phyloP scores from a whole-genome alignment of 768 basidiomycete genomes.

The Roridomyces roridus region DNA sequence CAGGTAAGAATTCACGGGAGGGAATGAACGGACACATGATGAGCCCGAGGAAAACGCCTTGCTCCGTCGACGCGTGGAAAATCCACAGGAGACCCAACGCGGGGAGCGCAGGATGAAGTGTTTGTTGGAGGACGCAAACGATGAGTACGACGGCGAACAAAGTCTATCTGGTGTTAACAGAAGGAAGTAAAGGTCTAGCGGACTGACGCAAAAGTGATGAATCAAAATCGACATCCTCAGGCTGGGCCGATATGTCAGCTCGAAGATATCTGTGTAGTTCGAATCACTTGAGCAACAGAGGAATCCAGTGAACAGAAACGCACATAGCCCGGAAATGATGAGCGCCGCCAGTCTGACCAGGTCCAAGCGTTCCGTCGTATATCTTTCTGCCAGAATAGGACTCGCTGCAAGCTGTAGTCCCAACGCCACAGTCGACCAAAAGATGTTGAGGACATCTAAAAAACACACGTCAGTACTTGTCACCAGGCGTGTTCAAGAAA shows the following conservation, averaged over 20 bases:
- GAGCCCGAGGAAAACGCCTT: no score
- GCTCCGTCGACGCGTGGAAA: no score
- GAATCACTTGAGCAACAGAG: not conserved
- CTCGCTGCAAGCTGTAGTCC: not conserved
- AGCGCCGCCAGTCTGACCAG: not conserved
- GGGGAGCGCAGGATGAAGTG: not conserved
- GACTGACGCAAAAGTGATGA: conserved; percentile 9
- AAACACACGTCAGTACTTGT: no score
- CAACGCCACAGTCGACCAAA: not conserved
- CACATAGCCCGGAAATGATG: not conserved
- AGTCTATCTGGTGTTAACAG: not conserved
- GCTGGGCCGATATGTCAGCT: conserved; percentile 1
- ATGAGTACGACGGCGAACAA: conserved; percentile 2
- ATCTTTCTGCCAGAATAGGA: not conserved
- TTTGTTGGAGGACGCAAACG: not conserved
- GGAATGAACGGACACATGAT: no score
- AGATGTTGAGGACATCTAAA: not conserved
- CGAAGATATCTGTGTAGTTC: not conserved
- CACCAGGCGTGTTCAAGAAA: no score
- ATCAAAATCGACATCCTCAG: conserved; percentile 1
- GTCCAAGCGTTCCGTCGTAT: not conserved
- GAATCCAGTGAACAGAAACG: not conserved
- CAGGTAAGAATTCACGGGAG: not conserved
- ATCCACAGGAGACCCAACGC: not conserved
- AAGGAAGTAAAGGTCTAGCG: no score